These are phyloP conservation scores for Anisodus tanguticus DNA, from an alignment of 257 asterid genomes.

Conservation along the genomic window DNA sequence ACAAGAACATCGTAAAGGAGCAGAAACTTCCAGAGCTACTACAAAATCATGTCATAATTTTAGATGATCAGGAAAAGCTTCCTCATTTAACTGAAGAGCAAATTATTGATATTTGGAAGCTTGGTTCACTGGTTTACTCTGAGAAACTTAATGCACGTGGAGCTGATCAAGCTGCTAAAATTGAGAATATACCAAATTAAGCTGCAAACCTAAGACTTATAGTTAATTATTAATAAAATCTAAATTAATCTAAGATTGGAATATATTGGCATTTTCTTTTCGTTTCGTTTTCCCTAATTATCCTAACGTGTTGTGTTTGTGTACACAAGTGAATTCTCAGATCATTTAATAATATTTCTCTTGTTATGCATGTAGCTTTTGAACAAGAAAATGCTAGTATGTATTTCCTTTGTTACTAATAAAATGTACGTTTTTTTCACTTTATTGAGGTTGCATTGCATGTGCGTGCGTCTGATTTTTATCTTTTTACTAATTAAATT, in stretches of 20 bases:
- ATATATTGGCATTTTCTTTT: not conserved
- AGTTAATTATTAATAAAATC: too few relatives aligned
- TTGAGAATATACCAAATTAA: not conserved
- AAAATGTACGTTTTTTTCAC: not conserved
- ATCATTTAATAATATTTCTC: not conserved
- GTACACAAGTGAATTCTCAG: not conserved
- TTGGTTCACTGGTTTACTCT: constrained; percentile 45
- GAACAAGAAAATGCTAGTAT: constrained; percentile 22
- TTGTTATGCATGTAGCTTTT: not conserved
- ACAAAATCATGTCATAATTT: constrained; percentile 28
- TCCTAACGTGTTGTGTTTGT: not conserved
- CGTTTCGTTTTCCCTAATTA: not conserved
- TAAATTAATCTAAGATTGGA: not conserved
- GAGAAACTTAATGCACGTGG: constrained; percentile 37
- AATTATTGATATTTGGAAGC: constrained; percentile 50
- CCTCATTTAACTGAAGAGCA: constrained; percentile 51
- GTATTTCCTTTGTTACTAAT: constrained; percentile 9
- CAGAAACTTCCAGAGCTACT: constrained; percentile 22
- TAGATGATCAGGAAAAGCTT: constrained; percentile 41
- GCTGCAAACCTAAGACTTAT: not conserved
- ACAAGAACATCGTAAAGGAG: constrained; percentile 38
- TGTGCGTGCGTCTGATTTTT: not conserved
- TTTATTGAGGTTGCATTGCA: too few relatives aligned
- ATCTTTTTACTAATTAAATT: not conserved
- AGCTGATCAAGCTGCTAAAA: not conserved